Evolutionary conservation across 1,139 yeast species (phyloP), one percentile per base, ranked within the genome.

Genomic region (Pneumocystis canis): DNA sequence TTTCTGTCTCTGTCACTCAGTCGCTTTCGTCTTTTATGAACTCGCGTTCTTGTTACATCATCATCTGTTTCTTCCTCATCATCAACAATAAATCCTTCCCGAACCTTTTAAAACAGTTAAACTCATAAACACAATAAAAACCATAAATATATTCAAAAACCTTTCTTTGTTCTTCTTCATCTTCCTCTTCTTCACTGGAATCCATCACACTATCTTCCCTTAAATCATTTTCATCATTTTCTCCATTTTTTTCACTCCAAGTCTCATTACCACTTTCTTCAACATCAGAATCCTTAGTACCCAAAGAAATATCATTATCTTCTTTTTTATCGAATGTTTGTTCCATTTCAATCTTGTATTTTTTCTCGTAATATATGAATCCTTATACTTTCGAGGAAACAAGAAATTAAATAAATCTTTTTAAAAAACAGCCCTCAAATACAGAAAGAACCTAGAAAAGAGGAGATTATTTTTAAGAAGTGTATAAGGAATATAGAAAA

Each of bases 31-130:
- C 70, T 62, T 67, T 66, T 66, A 65, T 69, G 61, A 66, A 67
- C 74, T 67, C 68, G 74, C 76, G 77, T 74, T 74, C 73, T 75
- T 77, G 76, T 76, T 79, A 75, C 73, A 73, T 75, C 74, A 60
- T 76, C 80, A 4, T 77, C 78, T 47, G 73, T 86, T 20, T 82
- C 88, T 35, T 84, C 94, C 62, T 86, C 95, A 69, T 89, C 96
- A 70, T 89, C 97, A 14, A 89, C 97, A 71, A 90, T 90, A 74
- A 90, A 89, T 0, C 97, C 97, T 68, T 89, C 96, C 64, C 92
- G 83, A 57, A 90, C 85, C 73, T 83, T 65, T 33, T 57, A 59
- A 32, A 60, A 25, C n/a, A 25, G 16, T 47, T 20, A 47, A 47
- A 40, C 61, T 62, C 53, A 63, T 57, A 20, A 53, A 31, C 40